Base-by-base conservation (phyloP, 495 filamentous ascomycete species). In the Daldinia bambusicola region DNA sequence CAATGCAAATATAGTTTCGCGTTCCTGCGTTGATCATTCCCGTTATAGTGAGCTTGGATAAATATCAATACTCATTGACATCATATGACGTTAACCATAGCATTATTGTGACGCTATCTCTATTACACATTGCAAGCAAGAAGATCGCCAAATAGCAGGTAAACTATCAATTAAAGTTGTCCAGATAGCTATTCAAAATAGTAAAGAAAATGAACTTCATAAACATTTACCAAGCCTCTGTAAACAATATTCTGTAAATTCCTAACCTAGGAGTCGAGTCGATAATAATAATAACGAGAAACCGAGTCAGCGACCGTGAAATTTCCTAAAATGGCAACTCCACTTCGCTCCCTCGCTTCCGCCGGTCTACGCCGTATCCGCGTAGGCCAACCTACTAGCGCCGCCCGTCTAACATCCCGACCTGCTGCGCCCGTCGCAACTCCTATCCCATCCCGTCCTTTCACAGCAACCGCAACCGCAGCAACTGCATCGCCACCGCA, bases 311-410 rank as follows among this genome's bases (percentile, higher is more conserved):
- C 48, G 20, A 18, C 9, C 30, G 12, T 31, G 20, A 51, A 53
- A 45, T 41, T 67, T 50, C 62, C 59, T 41, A 60, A 63, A 72
- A 72, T 67, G 69, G 69, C 69, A 63, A 60, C 30, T 41, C 53
- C 69, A 55, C 55, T 64, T 9, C 69, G 69, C 48, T 56, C 69
- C 4, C 26, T 68, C 18, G 12, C 69, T 22, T 8, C 63, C 18
- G 55, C 63, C 3, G 63, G 53, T 34, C 59, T 72, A 7, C 59
- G 69, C 55, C 45, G 40, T 55, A 38, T 31, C 53, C 63, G 59
- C n/a, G n/a, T n/a, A 7, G 38, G 37, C 18, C 41, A 58, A 41
- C 4, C 32, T 41, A 6, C 57, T 0, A 14, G 45, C 34, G 13
- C 20, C 31, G 1, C 6, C 20, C 12, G n/a, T n/a, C n/a, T n/a